phyloP scores from a whole-genome alignment of 441 rosid species.

The Arabidopsis hybrid region DNA sequence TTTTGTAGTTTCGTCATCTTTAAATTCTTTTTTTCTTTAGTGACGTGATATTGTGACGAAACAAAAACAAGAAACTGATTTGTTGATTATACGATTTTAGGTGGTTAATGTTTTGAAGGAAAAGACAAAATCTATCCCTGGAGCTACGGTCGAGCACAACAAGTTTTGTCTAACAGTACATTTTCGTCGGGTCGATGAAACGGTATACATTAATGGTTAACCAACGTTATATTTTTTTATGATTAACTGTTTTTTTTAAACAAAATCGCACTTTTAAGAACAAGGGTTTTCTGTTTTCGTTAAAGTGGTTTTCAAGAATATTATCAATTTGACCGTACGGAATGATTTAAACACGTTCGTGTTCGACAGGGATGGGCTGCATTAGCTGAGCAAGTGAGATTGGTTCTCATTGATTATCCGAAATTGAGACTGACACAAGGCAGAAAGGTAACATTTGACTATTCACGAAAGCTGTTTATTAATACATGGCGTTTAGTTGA shows the following conservation, averaged over 20 bases:
- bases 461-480: background rate
- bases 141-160: slow-evolving; percentile 42
- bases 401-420: slow-evolving; percentile 63
- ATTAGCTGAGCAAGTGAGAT: slow-evolving; percentile 61
- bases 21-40: no score
- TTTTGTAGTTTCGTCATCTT: slow-evolving; percentile 27
- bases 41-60: background rate
- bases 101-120: slow-evolving; percentile 31
- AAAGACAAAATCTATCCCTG: slow-evolving; percentile 36
- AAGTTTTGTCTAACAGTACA: slow-evolving; percentile 42
- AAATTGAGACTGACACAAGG: slow-evolving; percentile 61
- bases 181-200: slow-evolving; percentile 44
- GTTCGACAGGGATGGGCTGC: slow-evolving; percentile 55
- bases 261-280: background rate
- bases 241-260: no score
- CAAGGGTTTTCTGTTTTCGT: background rate
- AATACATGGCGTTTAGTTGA: background rate
- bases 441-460: slow-evolving; percentile 54
- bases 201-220: slow-evolving; percentile 3
- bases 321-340: no score
- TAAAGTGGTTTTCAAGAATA: background rate
- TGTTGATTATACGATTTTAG: slow-evolving; percentile 20
- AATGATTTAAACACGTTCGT: background rate
- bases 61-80: background rate
- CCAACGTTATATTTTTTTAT: no score